Base-by-base conservation (phyloP, 805 yeast species). In the Zygosaccharomyces rouxii region DNA sequence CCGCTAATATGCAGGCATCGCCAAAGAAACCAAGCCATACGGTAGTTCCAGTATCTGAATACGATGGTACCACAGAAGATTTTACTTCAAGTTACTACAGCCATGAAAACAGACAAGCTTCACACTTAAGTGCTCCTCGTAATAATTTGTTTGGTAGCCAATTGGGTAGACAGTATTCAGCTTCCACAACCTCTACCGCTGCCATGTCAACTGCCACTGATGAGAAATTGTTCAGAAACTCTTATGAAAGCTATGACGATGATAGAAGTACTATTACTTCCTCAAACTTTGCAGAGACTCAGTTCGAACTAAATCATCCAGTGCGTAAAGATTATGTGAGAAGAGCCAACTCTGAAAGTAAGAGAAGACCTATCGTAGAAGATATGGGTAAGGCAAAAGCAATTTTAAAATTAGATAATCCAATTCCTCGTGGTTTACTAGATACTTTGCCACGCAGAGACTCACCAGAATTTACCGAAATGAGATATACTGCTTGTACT, bases 401-500 rank as follows among this genome's bases (percentile, higher is more conserved):
- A 14, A 63, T 66, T 59, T 78, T 94, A 64, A 89, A 90, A 10
- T 74, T 94, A 47, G 97, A 94, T 64, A 92, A 95, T 59, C 96
- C 98, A 3, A 84, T 94, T 42, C 98, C 99, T 11, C 83, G 89
- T 21, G 94, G 90, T 52, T 74, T 94, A 50, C 80, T 83, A 56
- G 83, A 86, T 52, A 90, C 89, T 55, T 71, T 95, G 47, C 95
- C 97, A 4, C 76, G 89, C 58, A 80, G 94, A 42, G 95, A 88
- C 55, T 83, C 84, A 54, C 96, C 94, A 48, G 99, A 94, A 67
- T 94, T 89, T 65, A 83, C 94, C 13, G 88, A 88, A 69, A 90
- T 94, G 97, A 83, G 97, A 56, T 94, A 94, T 67, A 88, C 98
- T 0, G 99, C 99, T 0, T 90, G 96, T 62, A 94, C 99, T 1